Conservation (phyloP, 1,139 yeast genomes). For the Nakaseomyces delphensis region DNA sequence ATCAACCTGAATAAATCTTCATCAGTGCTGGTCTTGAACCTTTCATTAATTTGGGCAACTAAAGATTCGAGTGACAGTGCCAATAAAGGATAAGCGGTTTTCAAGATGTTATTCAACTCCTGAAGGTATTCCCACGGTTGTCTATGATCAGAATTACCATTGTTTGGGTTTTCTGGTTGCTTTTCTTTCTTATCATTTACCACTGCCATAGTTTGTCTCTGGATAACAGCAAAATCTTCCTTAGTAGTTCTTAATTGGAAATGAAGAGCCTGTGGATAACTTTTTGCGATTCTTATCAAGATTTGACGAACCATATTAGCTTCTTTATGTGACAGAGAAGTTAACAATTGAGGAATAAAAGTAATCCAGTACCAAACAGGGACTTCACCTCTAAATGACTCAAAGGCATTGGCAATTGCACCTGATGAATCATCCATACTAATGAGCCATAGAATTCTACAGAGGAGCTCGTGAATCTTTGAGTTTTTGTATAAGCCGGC, state of each 20-base stretch:
- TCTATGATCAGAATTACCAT: constrained; percentile 28
- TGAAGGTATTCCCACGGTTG: constrained; percentile 96
- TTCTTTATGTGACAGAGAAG: constrained; percentile 84
- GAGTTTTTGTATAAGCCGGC: constrained; percentile 93
- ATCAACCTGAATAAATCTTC: constrained; percentile 94
- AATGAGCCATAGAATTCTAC: constrained; percentile 88
- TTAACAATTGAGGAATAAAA: constrained; percentile 85
- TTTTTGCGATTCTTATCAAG: constrained; percentile 84
- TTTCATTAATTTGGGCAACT: constrained; percentile 89
- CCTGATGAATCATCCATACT: constrained; percentile 84
- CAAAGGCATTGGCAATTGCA: constrained; percentile 78
- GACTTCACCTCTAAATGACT: constrained; percentile 86
- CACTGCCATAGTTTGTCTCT: constrained; percentile 64
- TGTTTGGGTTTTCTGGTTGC: constrained; percentile 11
- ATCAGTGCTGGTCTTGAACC: constrained; percentile 91
- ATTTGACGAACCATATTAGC: constrained; percentile 83
- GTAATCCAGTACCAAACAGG: constrained; percentile 99
- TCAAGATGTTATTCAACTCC: constrained; percentile 87
- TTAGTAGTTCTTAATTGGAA: constrained; percentile 91
- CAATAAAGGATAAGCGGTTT: constrained; percentile 90
- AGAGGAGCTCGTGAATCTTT: constrained; percentile 77
- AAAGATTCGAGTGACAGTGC: constrained; percentile 90
- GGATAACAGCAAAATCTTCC: constrained; percentile 85
- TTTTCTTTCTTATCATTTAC: constrained; percentile 36
- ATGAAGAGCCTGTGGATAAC: constrained; percentile 94